A percentile compares a stretch with the other conserved stretches of the same genome.
These are phyloP conservation scores for Avena insularis DNA, from an alignment of 176 grass and related monocot genomes.

Conservation along the genomic window DNA sequence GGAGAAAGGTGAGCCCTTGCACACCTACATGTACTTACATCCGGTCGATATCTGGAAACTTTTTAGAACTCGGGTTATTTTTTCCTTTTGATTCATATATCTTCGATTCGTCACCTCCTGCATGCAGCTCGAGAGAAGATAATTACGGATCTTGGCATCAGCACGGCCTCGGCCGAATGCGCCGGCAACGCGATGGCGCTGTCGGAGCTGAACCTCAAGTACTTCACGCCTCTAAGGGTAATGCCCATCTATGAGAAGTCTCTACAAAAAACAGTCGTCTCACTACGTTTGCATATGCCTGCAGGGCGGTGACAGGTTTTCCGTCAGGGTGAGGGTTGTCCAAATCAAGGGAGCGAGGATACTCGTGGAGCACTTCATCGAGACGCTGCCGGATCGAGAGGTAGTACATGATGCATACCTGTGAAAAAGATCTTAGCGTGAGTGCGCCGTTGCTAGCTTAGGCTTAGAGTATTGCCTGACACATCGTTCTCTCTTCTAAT, in stretches of 20 bases:
- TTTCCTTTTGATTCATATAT: neutral
- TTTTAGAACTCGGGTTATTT: neutral
- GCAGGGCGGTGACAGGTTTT: conserved; percentile 49
- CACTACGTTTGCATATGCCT: neutral
- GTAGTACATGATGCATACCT: neutral
- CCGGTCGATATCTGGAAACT: too few species aligned
- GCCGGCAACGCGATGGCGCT: conserved; percentile 59
- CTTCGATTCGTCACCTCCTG: neutral
- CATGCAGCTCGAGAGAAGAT: conserved; percentile 60
- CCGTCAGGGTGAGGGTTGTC: conserved; percentile 53
- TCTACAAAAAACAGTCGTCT: too few species aligned
- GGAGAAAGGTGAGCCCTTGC: neutral
- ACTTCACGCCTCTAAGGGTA: conserved; percentile 51
- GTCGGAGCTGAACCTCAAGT: conserved; percentile 58
- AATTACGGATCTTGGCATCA: conserved; percentile 41
- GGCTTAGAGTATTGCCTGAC: neutral
- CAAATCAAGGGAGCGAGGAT: conserved; percentile 53
- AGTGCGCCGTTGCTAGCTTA: neutral
- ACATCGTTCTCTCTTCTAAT: neutral
- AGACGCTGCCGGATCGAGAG: conserved; percentile 64
- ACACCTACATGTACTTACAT: too few species aligned
- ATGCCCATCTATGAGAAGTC: neutral
- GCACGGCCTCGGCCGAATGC: conserved; percentile 34
- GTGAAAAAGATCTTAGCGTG: neutral
- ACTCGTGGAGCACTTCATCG: conserved; percentile 53